Percentiles rank a stretch among this genome's conserved stretches.
phyloP scores from a whole-genome alignment of 2,329 filamentous ascomycete species.

The Ascomycota sp. region DNA sequence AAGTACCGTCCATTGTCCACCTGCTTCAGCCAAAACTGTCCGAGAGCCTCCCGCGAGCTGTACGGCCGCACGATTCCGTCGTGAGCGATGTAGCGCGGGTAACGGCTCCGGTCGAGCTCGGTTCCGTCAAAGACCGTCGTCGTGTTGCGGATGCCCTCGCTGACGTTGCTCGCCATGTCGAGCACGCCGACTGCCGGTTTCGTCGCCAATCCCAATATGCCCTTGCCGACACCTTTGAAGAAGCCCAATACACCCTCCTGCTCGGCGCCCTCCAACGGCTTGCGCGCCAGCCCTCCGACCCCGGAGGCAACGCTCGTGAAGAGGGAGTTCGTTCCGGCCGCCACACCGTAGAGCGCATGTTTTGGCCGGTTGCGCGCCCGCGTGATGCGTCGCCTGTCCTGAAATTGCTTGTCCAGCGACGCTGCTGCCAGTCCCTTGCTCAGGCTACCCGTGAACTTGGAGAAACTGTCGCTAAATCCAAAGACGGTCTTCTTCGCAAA shows the following conservation, averaged over 20 bases:
- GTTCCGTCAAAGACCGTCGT: conserved; percentile 95
- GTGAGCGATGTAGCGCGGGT: conserved; percentile 75
- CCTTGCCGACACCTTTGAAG: conserved; percentile 94
- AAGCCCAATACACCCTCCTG: conserved; percentile 88
- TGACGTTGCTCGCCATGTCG: conserved; percentile 90
- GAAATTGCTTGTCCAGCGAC: conserved; percentile 95
- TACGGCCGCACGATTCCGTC: conserved; percentile 92
- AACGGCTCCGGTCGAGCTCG: conserved; percentile 83
- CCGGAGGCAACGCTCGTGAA: conserved; percentile 83
- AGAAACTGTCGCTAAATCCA: conserved; percentile 90
- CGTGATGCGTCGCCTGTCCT: conserved; percentile 86
- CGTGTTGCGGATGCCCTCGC: conserved; percentile 93
- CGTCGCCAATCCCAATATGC: conserved; percentile 79
- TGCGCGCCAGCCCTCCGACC: conserved; percentile 78
- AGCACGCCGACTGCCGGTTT: conserved; percentile 95
- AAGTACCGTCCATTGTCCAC: conserved; percentile 96
- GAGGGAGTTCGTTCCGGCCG: conserved; percentile 85
- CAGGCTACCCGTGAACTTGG: conserved; percentile 91
- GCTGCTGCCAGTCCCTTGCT: conserved; percentile 91
- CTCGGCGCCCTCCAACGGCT: conserved; percentile 87
- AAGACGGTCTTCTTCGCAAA: conserved; percentile 99
- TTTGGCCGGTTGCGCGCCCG: conserved; percentile 85
- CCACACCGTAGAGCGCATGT: conserved; percentile 90
- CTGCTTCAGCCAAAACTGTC: conserved; percentile 97
- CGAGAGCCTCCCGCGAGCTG: conserved; percentile 81